phyloP scores from a whole-genome alignment of 2,329 filamentous ascomycete species.

The Berkeleyomyces basicola region DNA sequence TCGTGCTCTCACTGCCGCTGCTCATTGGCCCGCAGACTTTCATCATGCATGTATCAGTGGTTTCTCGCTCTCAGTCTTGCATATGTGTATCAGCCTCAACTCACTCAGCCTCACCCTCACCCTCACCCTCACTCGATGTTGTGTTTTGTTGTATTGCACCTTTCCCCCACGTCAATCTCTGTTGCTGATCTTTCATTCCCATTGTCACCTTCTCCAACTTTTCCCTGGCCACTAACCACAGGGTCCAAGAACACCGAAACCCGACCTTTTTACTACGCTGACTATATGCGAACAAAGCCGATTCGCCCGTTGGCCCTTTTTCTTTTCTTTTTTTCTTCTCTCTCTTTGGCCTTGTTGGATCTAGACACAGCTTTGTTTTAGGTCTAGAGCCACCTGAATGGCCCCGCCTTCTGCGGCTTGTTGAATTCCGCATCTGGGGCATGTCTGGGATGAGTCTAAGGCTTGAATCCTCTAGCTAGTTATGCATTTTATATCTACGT shows the following conservation, averaged over 20 bases:
- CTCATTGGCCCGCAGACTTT: neutral
- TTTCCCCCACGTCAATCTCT: neutral
- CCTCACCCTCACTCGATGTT: neutral
- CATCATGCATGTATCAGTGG: neutral
- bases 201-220: neutral
- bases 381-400: neutral
- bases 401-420: neutral
- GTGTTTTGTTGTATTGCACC: neutral
- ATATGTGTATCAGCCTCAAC: neutral
- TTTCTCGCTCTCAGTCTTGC: neutral
- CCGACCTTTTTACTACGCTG: neutral
- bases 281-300: neutral
- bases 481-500: too few species aligned
- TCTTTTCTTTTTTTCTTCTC: neutral
- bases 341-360: neutral
- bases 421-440: neutral
- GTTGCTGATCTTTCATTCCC: neutral
- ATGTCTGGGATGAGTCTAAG: neutral
- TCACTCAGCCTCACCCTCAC: too few species aligned
- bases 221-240: neutral
- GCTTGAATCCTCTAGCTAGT: neutral
- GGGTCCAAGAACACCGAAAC: neutral
- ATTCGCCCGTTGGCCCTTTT: neutral
- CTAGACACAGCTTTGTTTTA: neutral
- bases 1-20: neutral